These are phyloP conservation scores for Yamadazyma tumulicola DNA, from an alignment of 805 yeast genomes.

Conservation along the genomic window DNA sequence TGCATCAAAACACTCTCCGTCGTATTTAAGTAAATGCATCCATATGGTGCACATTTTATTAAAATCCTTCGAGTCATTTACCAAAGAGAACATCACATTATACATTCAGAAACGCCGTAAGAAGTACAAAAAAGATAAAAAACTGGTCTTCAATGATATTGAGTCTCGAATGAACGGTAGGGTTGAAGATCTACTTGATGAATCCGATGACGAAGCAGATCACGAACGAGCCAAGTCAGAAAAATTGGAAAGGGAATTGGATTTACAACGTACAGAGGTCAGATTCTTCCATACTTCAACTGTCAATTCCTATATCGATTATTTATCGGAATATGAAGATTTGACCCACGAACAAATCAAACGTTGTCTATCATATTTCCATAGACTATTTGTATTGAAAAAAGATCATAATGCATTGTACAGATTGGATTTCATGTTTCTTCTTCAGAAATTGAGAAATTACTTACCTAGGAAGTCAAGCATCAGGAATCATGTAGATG, in stretches of 20 bases:
- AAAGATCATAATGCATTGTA: constrained; percentile 56
- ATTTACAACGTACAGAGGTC: constrained; percentile 37
- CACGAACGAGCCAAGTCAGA: constrained; percentile 32
- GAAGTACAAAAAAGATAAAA: constrained; percentile 24
- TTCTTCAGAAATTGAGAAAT: constrained; percentile 46
- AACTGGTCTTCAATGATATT: constrained; percentile 14
- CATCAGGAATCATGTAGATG: constrained; percentile 58
- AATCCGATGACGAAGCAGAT: constrained; percentile 32
- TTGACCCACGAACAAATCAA: constrained; percentile 58
- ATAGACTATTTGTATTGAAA: constrained; percentile 58
- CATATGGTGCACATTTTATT: constrained; percentile 64
- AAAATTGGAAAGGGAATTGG: constrained; percentile 45
- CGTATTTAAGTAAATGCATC: constrained; percentile 56
- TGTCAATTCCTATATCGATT: constrained; percentile 62
- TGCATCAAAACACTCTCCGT: constrained; percentile 61
- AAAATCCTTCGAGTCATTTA: constrained; percentile 63
- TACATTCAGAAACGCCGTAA: constrained; percentile 46
- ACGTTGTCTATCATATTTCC: constrained; percentile 65
- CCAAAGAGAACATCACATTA: constrained; percentile 52
- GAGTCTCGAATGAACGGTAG: constrained; percentile 15
- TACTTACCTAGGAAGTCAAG: constrained; percentile 45
- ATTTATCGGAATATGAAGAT: constrained; percentile 59
- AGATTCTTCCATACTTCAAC: constrained; percentile 55
- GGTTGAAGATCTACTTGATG: constrained; percentile 25
- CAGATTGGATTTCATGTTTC: constrained; percentile 70